A percentile compares a stretch with the other conserved stretches of the same genome.
phyloP scores from a whole-genome alignment of 2,329 filamentous ascomycete species.

The Colletotrichum echinochloae region DNA sequence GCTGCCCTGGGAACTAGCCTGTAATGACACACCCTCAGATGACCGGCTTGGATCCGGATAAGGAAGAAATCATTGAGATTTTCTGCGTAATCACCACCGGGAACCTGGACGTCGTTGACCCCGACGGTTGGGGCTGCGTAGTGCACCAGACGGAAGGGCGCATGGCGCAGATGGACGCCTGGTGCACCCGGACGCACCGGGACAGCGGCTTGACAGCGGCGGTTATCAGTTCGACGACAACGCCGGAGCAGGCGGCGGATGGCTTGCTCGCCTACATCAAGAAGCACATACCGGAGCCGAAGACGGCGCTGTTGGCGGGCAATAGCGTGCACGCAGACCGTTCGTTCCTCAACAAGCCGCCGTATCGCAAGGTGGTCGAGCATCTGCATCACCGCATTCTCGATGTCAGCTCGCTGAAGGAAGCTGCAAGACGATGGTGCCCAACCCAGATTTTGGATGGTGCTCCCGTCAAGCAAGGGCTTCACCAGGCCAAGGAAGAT shows the following conservation, averaged over 20 bases:
- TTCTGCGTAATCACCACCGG: constrained; percentile 91
- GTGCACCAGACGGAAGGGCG: constrained; percentile 78
- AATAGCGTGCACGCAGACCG: constrained; percentile 94
- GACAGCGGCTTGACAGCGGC: constrained; percentile 83
- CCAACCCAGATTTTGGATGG: constrained; percentile 67
- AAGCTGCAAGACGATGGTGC: constrained; percentile 87
- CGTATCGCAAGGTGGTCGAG: constrained; percentile 79
- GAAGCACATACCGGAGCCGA: constrained; percentile 73
- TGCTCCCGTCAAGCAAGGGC: constrained; percentile 78
- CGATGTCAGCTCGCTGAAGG: constrained; percentile 93
- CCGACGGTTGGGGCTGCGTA: constrained; percentile 81
- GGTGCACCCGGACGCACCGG: constrained; percentile 87
- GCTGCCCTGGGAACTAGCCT: neutral
- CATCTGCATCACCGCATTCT: constrained; percentile 91
- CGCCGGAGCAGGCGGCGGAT: constrained; percentile 77
- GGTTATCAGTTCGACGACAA: constrained; percentile 79
- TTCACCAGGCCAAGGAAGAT: constrained; percentile 88
- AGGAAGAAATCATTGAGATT: constrained; percentile 89
- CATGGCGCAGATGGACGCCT: constrained; percentile 85
- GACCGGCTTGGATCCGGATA: constrained; percentile 84
- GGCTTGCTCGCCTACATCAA: constrained; percentile 83
- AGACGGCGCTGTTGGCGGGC: constrained; percentile 82
- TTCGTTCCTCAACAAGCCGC: constrained; percentile 79
- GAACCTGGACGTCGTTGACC: constrained; percentile 80
- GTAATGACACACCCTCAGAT: constrained; percentile 69